These are phyloP conservation scores for Diutina sp. DNA, from an alignment of 1,139 yeast species.

Conservation along the genomic window DNA sequence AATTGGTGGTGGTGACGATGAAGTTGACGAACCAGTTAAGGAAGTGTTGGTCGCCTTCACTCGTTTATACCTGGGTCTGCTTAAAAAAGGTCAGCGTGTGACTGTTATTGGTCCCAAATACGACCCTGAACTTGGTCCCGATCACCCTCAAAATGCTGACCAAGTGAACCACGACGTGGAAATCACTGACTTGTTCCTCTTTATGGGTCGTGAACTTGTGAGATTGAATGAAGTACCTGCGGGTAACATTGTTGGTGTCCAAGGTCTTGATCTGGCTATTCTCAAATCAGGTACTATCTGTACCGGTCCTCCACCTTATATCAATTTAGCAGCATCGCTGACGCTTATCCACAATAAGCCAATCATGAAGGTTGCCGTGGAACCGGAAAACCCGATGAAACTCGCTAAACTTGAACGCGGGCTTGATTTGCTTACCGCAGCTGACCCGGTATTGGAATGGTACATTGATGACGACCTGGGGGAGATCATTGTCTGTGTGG, in stretches of 20 bases:
- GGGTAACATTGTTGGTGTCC: constrained; percentile 91
- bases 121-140: constrained; percentile 55
- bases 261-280: constrained; percentile 74
- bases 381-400: constrained; percentile 78
- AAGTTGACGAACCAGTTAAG: constrained; percentile 28
- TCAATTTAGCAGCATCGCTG: constrained; percentile 53
- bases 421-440: constrained; percentile 61
- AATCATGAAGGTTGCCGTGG: constrained; percentile 87
- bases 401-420: constrained; percentile 71
- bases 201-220: constrained; percentile 89
- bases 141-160: constrained; percentile 21
- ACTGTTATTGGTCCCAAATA: constrained; percentile 79
- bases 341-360: constrained; percentile 58
- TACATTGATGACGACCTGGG: constrained; percentile 75
- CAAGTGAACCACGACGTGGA: constrained; percentile 35
- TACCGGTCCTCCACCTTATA: constrained; percentile 40
- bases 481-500: constrained; percentile 82
- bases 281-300: constrained; percentile 75
- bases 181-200: constrained; percentile 58
- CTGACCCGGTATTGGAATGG: constrained; percentile 90
- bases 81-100: constrained; percentile 61
- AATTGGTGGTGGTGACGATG: constrained; percentile 24
- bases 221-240: constrained; percentile 77
- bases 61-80: constrained; percentile 76
- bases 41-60: constrained; percentile 80